Base-by-base conservation (phyloP, 1,139 yeast species). In the Pichia sp. region DNA sequence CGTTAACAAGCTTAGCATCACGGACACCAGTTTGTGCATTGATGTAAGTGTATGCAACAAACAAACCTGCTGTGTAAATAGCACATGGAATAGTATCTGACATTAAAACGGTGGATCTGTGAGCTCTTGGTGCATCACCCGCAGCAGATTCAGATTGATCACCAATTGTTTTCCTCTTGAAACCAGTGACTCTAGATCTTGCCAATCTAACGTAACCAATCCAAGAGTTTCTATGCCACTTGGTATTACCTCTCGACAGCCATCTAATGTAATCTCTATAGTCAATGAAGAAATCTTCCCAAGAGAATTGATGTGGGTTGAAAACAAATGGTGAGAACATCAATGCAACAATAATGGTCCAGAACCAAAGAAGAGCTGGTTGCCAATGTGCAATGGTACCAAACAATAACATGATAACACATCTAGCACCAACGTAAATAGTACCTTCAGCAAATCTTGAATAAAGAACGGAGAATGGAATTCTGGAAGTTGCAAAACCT, bases 151-250 rank as follows among this genome's bases (percentile, higher is more conserved):
- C 98, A 47, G 94, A 83, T 48, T 76, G 77, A 56, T 86, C 94
- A 49, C 94, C 94, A 53, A 74, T 71, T 53, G 83, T 68, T 69
- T 85, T 86, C 56, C 96, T 76, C 77, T 91, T 91, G 82, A 84
- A 88, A 72, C 99, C 99, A 49, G 98, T 91, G 49, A 91, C 73
- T 68, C 97, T 84, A 32, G 98, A 86, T 74, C 99, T 82, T 15
- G 94, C 77, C 67, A 88, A 74, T 66, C 97, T 81, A 47, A 88
- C 84, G 62, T 87, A 91, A 47, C 97, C 98, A 61, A 93, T 88
- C 99, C 99, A 91, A 13, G 98, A 93, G 70, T 91, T 91, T 72
- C 94, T 83, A 68, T 93, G 98, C 91, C 96, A 91, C 64, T 88
- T 86, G 56, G 93, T 82, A 69, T 93, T 93, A 75, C 98, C 98